Evolutionary conservation across 2,329 filamentous ascomycete species (phyloP).

Genomic region (Lasiodiplodia sp.): DNA sequence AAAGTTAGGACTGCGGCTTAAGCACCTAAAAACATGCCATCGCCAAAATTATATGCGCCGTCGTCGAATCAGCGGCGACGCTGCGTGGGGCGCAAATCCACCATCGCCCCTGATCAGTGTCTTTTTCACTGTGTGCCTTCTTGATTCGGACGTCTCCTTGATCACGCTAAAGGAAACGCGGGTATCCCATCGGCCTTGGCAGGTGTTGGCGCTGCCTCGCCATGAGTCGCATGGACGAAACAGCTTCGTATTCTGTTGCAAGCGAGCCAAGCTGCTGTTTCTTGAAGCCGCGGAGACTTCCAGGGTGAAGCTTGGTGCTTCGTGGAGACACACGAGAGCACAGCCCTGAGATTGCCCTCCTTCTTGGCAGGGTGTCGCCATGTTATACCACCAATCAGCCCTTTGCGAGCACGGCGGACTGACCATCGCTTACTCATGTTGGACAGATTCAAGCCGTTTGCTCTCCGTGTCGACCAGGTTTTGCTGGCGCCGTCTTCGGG

Average conservation of each 20-base stretch:
- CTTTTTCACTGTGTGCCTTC: background rate
- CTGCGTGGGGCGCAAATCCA: no score
- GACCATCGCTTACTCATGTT: slow-evolving; percentile 5
- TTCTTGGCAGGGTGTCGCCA: slow-evolving; percentile 15
- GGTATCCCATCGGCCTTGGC: slow-evolving; percentile 13
- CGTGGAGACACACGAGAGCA: background rate
- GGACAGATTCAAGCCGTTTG: background rate
- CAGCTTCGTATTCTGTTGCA: slow-evolving; percentile 23
- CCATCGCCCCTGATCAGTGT: background rate
- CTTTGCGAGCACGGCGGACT: background rate
- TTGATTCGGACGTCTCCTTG: background rate
- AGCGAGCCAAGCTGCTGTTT: slow-evolving; percentile 6
- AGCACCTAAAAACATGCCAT: background rate
- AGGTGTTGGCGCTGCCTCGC: slow-evolving; percentile 1
- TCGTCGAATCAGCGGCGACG: background rate
- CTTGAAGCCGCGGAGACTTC: background rate
- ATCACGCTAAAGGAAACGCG: background rate
- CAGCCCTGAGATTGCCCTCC: slow-evolving; percentile 7
- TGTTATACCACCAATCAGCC: slow-evolving; percentile 24
- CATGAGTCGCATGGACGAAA: slow-evolving; percentile 11
- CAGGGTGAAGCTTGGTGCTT: background rate
- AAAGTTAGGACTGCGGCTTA: background rate
- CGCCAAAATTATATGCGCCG: background rate
- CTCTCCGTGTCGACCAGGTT: background rate
- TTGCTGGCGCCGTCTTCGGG: background rate